Evolutionary conservation across 2,329 filamentous ascomycete genomes (phyloP).

Genomic region (Aspergillus aculeatinus): DNA sequence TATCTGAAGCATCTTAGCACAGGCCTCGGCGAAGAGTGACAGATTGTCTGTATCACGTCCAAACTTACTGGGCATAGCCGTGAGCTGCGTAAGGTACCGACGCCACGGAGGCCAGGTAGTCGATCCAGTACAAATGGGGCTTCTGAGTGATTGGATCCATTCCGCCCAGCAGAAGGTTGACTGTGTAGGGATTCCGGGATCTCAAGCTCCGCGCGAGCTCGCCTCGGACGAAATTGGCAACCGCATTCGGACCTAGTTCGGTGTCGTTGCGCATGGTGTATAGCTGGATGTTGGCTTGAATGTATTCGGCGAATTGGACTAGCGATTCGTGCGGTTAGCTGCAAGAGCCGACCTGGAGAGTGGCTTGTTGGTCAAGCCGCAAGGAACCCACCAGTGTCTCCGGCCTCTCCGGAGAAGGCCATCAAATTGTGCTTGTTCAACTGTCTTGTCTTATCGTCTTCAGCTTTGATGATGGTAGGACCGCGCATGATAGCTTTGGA

Average conservation of each 20-base stretch:
- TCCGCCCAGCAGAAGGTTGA: constrained; percentile 92
- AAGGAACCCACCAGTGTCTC: constrained; percentile 73
- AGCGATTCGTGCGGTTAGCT: constrained; percentile 17
- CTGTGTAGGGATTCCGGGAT: constrained; percentile 91
- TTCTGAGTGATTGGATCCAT: constrained; percentile 89
- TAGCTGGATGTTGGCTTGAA: constrained; percentile 96
- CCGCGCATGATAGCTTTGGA: constrained; percentile 99
- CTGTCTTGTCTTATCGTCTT: constrained; percentile 91
- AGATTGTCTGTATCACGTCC: not conserved
- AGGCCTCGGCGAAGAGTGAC: not conserved
- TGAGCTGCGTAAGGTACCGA: constrained; percentile 93
- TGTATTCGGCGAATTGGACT: constrained; percentile 99
- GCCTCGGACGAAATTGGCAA: constrained; percentile 89
- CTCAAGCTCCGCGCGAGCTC: constrained; percentile 89
- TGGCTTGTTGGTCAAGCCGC: not conserved
- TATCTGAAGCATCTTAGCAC: constrained; percentile 58
- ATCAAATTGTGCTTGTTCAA: constrained; percentile 94
- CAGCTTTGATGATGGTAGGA: constrained; percentile 89
- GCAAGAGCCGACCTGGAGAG: not conserved
- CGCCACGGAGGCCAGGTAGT: constrained; percentile 88
- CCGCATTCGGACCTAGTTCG: constrained; percentile 83
- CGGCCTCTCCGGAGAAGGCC: constrained; percentile 93
- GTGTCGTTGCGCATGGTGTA: constrained; percentile 98
- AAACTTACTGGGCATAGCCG: constrained; percentile 86
- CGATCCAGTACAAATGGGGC: constrained; percentile 93